phyloP scores from a whole-genome alignment of 2,329 filamentous ascomycete genomes.

The Epichloe sylvatica region DNA sequence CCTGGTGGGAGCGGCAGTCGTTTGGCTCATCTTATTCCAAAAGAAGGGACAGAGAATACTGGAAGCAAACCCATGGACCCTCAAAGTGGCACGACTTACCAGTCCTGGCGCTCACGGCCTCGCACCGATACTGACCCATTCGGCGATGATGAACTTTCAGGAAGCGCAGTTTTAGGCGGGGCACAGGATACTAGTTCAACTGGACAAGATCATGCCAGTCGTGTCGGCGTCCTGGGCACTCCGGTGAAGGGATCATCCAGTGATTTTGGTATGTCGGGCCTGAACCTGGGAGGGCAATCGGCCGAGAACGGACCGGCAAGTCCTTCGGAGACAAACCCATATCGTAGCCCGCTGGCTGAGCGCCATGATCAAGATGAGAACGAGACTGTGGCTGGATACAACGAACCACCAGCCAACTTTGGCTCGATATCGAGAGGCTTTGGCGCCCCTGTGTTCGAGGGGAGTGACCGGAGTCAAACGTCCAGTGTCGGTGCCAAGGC shows the following conservation, averaged over 20 bases:
- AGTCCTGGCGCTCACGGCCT: slow-evolving; percentile 45
- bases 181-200: slow-evolving; percentile 51
- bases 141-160: slow-evolving; percentile 50
- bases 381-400: slow-evolving; percentile 31
- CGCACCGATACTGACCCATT: slow-evolving; percentile 66
- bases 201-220: slow-evolving; percentile 16
- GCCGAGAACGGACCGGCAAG: slow-evolving; percentile 61
- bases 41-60: slow-evolving; percentile 57
- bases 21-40: slow-evolving; percentile 71
- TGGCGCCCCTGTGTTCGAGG: slow-evolving; percentile 41
- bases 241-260: slow-evolving; percentile 39
- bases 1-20: slow-evolving; percentile 65
- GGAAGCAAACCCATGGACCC: slow-evolving; percentile 37
- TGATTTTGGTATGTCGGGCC: slow-evolving; percentile 50
- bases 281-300: slow-evolving; percentile 42
- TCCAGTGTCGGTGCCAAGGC: slow-evolving; percentile 73
- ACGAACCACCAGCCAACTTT: slow-evolving; percentile 35
- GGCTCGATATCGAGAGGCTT: slow-evolving; percentile 40
- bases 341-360: slow-evolving; percentile 75
- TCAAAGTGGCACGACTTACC: slow-evolving; percentile 23
- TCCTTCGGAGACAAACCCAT: slow-evolving; percentile 91
- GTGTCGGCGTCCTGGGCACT: slow-evolving; percentile 34
- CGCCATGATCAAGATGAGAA: slow-evolving; percentile 51
- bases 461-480: slow-evolving; percentile 82
- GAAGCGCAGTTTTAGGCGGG: slow-evolving; percentile 61